These are phyloP conservation scores for Cordyceps pruinosa DNA, from an alignment of 2,329 filamentous ascomycete species.

Conservation along the genomic window DNA sequence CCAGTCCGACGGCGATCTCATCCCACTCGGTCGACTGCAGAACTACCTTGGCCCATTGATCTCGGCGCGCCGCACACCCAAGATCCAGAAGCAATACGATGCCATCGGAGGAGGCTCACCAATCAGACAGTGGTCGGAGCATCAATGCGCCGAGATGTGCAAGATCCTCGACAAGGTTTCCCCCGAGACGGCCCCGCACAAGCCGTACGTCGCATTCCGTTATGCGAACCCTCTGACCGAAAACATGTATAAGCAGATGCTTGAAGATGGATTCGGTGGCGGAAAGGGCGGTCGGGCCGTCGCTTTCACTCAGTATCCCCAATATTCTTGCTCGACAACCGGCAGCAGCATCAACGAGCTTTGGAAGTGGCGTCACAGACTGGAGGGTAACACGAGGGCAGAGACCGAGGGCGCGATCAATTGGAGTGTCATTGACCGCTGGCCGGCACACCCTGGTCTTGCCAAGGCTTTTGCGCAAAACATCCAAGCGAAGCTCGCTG, in stretches of 20 bases:
- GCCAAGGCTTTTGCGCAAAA: conserved; percentile 90
- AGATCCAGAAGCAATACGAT: conserved; percentile 92
- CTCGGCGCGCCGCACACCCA: conserved; percentile 79
- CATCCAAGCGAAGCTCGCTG: conserved; percentile 75
- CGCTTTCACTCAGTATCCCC: conserved; percentile 96
- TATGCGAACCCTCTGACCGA: conserved; percentile 93
- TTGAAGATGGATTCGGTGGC: conserved; percentile 84
- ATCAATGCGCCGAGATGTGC: conserved; percentile 92
- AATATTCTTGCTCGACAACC: conserved; percentile 97
- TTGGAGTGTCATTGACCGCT: conserved; percentile 97
- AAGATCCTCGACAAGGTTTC: conserved; percentile 88
- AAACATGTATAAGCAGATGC: conserved; percentile 76
- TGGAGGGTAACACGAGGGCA: conserved; percentile 67
- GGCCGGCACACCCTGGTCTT: conserved; percentile 85
- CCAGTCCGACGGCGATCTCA: conserved; percentile 85
- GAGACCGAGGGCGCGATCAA: conserved; percentile 63
- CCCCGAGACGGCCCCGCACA: conserved; percentile 90
- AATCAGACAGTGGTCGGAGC: conserved; percentile 96
- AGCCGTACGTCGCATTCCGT: conserved; percentile 94
- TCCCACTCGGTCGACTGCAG: conserved; percentile 89
- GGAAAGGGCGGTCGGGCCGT: conserved; percentile 89
- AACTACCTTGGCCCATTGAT: conserved; percentile 86
- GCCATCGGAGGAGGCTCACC: conserved; percentile 96
- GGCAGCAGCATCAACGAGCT: conserved; percentile 94
- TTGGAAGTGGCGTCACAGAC: conserved; percentile 89